Base-by-base conservation (phyloP, 148 eudicot genomes). In the Rhododendron griersonianum region DNA sequence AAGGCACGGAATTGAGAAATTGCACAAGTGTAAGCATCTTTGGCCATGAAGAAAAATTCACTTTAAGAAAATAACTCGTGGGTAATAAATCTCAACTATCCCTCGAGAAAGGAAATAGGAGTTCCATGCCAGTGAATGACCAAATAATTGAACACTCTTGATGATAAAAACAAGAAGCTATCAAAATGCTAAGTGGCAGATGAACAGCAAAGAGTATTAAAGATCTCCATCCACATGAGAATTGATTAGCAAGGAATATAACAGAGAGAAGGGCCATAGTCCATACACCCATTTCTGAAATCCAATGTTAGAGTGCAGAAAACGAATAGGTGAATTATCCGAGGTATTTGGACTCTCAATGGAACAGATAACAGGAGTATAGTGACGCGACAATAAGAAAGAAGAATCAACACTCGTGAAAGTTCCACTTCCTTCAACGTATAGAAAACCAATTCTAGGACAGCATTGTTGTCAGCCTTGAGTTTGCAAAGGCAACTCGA, bases 201-300 rank as follows among this genome's bases (percentile, higher is more conserved):
- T 78, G 9, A 13, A 78, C 35, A n/a, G 7, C 19, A n/a, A 77
- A 78, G 25, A 21, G 51, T 37, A 25, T 47, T 45, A 47, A 47
- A 80, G 13, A 80, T 80, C 41, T 80, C 44, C 83, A 80, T 80
- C 63, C 83, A 80, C 55, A 50, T 16, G n/a, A 37, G 48, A 75
- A 75, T 75, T 4, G 8, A 75, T 7, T 33, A 18, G 8, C 41
- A 35, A 74, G 78, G 78, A 74, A 16, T 30, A 30, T 28, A 73
- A 73, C 9, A 39, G 39, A 33, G 19, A 73, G 23, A 74, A 69
- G 75, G 75, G 75, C 37, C 37, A 13, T 41, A 47, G 11, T 7
- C 50, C 50, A 9, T 33, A 14, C 19, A 71, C 19, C 15, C 21
- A 33, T 71, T 71, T 30, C 47, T 15, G 39, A 19, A 75, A 35